phyloP scores from a whole-genome alignment of 139 green algal genomes.

The Auxenochlorella protothecoides region DNA sequence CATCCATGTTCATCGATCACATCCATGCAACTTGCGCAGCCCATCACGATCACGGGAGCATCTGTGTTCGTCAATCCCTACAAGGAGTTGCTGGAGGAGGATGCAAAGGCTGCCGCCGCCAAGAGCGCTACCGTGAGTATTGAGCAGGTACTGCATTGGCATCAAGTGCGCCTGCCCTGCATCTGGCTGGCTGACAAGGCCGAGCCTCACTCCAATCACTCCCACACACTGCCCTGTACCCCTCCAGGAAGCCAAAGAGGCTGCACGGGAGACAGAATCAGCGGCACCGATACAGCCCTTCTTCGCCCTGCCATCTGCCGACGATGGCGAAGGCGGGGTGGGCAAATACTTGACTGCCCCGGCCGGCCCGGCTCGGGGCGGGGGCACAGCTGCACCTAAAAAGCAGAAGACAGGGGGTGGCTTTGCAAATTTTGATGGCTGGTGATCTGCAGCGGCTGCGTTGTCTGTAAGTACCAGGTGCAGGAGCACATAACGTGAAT shows the following conservation, averaged over 20 bases:
- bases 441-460: constrained; percentile 24
- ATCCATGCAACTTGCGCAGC: constrained; percentile 6
- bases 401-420: constrained; percentile 30
- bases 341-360: constrained; percentile 47
- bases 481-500: too few species aligned
- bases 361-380: background rate
- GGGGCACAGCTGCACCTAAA: constrained; percentile 25
- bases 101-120: constrained; percentile 39
- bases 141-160: background rate
- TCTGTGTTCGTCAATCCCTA: constrained; percentile 92
- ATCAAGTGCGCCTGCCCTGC: background rate
- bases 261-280: background rate
- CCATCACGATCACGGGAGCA: constrained; percentile 62
- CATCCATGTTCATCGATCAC: background rate
- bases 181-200: background rate
- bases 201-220: background rate
- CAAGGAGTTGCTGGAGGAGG: constrained; percentile 66
- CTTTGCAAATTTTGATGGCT: constrained; percentile 63
- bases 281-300: background rate
- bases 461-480: too few species aligned
- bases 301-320: background rate
- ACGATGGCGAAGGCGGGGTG: constrained; percentile 37
- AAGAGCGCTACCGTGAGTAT: constrained; percentile 9
- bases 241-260: background rate
- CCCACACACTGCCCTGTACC: background rate